Evolutionary conservation across 2,329 filamentous ascomycete genomes (phyloP), one percentile per base, ranked within the genome.

Genomic region (Microdochium paspali): DNA sequence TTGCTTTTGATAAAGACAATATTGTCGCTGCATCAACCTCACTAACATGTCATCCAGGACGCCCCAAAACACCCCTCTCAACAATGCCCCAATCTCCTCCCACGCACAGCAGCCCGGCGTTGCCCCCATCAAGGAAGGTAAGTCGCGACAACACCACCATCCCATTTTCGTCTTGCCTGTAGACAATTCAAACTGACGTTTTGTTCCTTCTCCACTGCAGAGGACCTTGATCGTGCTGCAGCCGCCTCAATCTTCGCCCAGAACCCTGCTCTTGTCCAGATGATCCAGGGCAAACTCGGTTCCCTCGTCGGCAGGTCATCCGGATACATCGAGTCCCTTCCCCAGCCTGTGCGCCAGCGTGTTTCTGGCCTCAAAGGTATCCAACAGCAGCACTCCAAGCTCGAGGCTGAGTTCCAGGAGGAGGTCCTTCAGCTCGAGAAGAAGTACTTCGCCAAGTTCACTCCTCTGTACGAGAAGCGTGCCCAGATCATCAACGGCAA

Each of bases 391-490:
- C 93, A 98, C 74, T 88, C 91, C 52, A 96, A 97, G 74, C 84
- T 98, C 59, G 94, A 98, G 77, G 88, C 90, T 47, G 85, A 96
- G 71, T 97, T 98, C 71, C 94, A 98, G 69, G 90, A 97, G 70
- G 94, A 97, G 73, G 90, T 98, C 52, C 80, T 98, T 50, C 85
- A 96, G 69, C 81, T 98, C 24, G 93, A 98, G 79, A 98, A 98
- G 82, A 96, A 96, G 74, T 98, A 95, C 72, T 97, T 97, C 61
- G 88, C 87, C 72, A 97, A 97, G 73, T 98, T 96, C 73, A 95
- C 89, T 47, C 93, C 93, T 51, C 81, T 98, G 45, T 98, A 98
- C 73, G 76, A 96, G 77, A 93, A 93, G 78, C 90, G 93, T 68
- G 81, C 90, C 53, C 79, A 84, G 60, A 97, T 98, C 59, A 78